Evolutionary conservation across 2,329 filamentous ascomycete species (phyloP).

Genomic region (Sporothrix luriei): DNA sequence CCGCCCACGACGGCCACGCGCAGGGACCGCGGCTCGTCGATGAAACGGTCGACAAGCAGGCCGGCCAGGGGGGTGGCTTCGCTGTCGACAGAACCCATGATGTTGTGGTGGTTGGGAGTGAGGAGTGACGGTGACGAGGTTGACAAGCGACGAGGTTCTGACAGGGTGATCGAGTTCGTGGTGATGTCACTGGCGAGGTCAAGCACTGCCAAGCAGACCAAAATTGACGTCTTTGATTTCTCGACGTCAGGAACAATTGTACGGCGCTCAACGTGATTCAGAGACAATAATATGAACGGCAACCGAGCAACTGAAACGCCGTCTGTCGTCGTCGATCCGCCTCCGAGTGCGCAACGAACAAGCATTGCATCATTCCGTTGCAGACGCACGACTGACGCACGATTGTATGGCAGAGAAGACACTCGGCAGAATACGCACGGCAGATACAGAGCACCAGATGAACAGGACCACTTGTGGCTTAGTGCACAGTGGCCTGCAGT

Average conservation of each 20-base stretch:
- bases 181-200: no score
- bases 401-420: no score
- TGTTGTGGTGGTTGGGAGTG: neutral
- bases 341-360: no score
- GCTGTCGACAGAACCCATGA: slow-evolving; percentile 28
- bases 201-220: no score
- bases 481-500: neutral
- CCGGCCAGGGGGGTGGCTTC: neutral
- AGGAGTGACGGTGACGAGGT: neutral
- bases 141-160: no score
- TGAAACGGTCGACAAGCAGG: slow-evolving; percentile 44
- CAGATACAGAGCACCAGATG: neutral
- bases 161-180: no score
- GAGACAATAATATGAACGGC: neutral
- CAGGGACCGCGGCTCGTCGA: slow-evolving; percentile 53
- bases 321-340: neutral
- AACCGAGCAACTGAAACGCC: neutral
- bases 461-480: neutral
- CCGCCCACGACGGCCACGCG: slow-evolving; percentile 66
- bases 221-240: no score
- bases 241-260: no score
- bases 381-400: slow-evolving; percentile 14
- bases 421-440: no score
- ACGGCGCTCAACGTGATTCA: no score
- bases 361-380: neutral